Base-by-base conservation (phyloP, 1,284 basidiomycete species). In the Heterobasidion parviporum region DNA sequence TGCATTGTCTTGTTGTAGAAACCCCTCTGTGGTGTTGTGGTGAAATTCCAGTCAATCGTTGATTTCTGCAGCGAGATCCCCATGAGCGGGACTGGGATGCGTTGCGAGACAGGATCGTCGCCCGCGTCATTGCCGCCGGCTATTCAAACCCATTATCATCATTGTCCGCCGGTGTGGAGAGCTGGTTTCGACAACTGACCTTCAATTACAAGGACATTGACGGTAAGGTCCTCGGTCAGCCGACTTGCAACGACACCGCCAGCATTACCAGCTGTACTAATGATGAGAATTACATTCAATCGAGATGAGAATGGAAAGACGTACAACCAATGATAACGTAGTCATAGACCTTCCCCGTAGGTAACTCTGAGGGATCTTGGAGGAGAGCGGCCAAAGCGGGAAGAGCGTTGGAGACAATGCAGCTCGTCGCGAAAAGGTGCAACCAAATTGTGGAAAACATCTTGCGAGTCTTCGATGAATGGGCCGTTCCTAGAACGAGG, bases 41-140 rank as follows among this genome's bases (percentile, higher is more conserved):
- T 64, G 50, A 60, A 66, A 44, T 66, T 65, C 64, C 64, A 65
- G 26, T 62, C 57, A 46, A 46, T 45, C 14, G 14, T 15, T n/a
- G 53, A 44, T 14, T 44, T 44, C 12, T 16, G 41, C 12, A 44
- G 41, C 12, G 41, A 44, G 41, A 44, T 44, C 16, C 41, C 41
- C 41, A 44, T 44, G 12, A 44, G 41, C 12, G 41, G 41, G 16
- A 44, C 41, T 14, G 41, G 41, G 6, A 44, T 44, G 12, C 41
- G 12, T 16, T 44, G 41, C 41, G 41, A 44, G 41, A 44, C 16
- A 44, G 41, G 41, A 8, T 44, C 16, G 12, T 44, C 41, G 14
- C 14, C 16, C 14, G 16, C 41, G 16, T 44, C 41, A 16, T 44
- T 16, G 41, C 41, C 41, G 4, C 41, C 41, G 6, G 41, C 41